Base-by-base conservation (phyloP, 1,139 yeast genomes). In the Debaryomyces sp. region DNA sequence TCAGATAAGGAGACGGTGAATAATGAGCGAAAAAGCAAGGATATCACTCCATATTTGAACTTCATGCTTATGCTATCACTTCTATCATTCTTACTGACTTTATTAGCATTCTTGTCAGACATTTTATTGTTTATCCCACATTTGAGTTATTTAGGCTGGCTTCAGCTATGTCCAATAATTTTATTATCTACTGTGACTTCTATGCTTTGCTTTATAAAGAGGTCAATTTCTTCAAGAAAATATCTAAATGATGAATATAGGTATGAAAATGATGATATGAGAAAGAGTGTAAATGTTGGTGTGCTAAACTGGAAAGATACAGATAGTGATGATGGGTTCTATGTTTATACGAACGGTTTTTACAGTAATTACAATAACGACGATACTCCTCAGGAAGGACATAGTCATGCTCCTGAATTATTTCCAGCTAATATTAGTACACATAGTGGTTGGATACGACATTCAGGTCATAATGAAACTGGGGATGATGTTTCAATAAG, bases 301-400 rank as follows among this genome's bases (percentile, higher is more conserved):
- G 58, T 57, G 29, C 48, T 56, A 37, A 42, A 63, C 17, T 58
- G 62, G 59, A 60, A 62, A 43, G 78, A 73, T 45, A 56, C 65
- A 13, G 71, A 62, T 7, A 74, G 80, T 54, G 81, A 76, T 47
- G 80, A 75, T 52, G 80, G 80, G 8, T 74, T 76, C 47, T 71
- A 66, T 52, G 77, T 75, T 8, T 75, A 71, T 52, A 71, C 81
- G 4, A 71, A 74, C 52, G 80, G 79, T n/a, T 75, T 75, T 51
- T 65, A 67, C 54, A 60, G 66, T 32, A 54, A 60, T 23, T 59
- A 59, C n/a, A 53, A 56, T 36, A 52, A 54, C 24, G 52, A 54
- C 12, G 53, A 55, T 10, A 50, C 53, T 26, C 36, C 30, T 30
- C 36, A 30, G 7, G 43, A 41, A 29, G 35, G 21, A 7, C 22